phyloP scores from a whole-genome alignment of 1,139 yeast genomes.

The Geotrichum europaeum region DNA sequence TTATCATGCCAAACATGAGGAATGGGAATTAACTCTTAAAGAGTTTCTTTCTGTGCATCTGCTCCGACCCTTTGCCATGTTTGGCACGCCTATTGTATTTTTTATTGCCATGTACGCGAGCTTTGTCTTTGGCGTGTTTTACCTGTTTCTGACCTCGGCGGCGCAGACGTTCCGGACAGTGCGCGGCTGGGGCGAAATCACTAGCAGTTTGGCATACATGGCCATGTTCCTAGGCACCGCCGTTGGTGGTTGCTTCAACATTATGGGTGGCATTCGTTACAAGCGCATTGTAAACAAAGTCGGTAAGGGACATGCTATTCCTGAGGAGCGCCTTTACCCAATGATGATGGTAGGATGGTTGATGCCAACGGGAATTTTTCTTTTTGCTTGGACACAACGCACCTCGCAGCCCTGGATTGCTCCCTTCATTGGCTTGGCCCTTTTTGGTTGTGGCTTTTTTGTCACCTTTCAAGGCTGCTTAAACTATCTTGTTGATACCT shows the following conservation, averaged over 20 bases:
- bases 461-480: slow-evolving; percentile 52
- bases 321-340: slow-evolving; percentile 57
- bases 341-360: slow-evolving; percentile 43
- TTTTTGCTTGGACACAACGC: slow-evolving; percentile 68
- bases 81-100: slow-evolving; percentile 42
- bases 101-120: slow-evolving; percentile 41
- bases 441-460: slow-evolving; percentile 60
- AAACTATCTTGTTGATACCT: slow-evolving; percentile 59
- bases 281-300: slow-evolving; percentile 49
- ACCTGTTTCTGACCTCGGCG: slow-evolving; percentile 39
- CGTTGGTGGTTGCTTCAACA: slow-evolving; percentile 43
- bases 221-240: slow-evolving; percentile 52
- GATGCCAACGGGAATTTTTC: slow-evolving; percentile 64
- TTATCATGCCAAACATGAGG: slow-evolving; percentile 42
- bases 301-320: slow-evolving; percentile 45
- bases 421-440: slow-evolving; percentile 57
- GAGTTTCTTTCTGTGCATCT: slow-evolving; percentile 40
- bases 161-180: slow-evolving; percentile 33
- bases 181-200: slow-evolving; percentile 40
- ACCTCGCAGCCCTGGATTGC: slow-evolving; percentile 65
- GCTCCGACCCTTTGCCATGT: slow-evolving; percentile 42
- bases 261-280: slow-evolving; percentile 45
- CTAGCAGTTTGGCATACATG: slow-evolving; percentile 50
- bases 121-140: slow-evolving; percentile 44
- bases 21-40: slow-evolving; percentile 37